These are phyloP conservation scores for Corymbia maculata DNA, from an alignment of 345 rosid species.

Conservation along the genomic window DNA sequence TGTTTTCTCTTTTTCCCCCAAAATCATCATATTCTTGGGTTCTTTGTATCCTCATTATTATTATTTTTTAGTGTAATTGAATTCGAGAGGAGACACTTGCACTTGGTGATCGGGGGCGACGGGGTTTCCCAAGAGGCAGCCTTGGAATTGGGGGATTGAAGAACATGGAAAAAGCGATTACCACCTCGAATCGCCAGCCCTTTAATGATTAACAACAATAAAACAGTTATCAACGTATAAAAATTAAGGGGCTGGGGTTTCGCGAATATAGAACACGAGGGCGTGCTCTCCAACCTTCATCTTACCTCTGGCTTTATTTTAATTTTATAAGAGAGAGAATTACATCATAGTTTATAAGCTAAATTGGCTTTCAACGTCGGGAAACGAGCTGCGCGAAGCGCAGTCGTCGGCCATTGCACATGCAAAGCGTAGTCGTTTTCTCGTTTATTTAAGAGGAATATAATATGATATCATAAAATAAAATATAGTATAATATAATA, in stretches of 20 bases:
- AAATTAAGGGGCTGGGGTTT: background rate
- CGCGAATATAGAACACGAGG: constrained; percentile 8
- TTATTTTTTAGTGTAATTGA: background rate
- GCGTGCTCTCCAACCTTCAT: background rate
- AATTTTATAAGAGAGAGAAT: background rate
- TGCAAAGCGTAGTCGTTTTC: background rate
- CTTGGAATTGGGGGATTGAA: background rate
- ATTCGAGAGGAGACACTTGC: background rate
- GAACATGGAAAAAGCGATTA: constrained; percentile 6
- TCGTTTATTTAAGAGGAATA: background rate
- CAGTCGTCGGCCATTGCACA: background rate
- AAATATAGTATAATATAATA: background rate
- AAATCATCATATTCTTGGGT: background rate
- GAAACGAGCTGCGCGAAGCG: background rate
- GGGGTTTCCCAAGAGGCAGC: background rate
- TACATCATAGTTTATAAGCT: background rate
- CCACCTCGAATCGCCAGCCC: constrained; percentile 4
- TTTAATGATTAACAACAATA: background rate
- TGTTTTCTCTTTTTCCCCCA: background rate
- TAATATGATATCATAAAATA: background rate
- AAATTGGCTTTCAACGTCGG: background rate
- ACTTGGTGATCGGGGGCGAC: background rate
- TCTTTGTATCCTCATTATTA: background rate
- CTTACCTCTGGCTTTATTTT: background rate
- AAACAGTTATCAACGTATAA: background rate